These are phyloP conservation scores for Arachnomyces sp. DNA, from an alignment of 2,329 filamentous ascomycete genomes.

Conservation along the genomic window DNA sequence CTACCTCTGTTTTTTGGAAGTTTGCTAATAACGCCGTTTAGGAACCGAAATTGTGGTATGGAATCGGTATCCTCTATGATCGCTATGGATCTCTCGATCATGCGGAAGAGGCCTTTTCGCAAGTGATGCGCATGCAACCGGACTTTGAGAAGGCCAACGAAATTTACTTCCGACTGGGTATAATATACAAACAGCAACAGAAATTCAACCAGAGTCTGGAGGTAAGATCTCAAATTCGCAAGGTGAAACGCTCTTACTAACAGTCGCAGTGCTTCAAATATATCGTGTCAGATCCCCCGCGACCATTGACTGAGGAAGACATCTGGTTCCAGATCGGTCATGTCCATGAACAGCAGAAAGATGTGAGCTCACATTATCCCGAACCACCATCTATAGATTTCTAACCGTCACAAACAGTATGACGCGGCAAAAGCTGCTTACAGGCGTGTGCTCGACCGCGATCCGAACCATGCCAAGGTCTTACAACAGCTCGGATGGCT, in stretches of 20 bases:
- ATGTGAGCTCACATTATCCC: conserved; percentile 55
- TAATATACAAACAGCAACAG: conserved; percentile 98
- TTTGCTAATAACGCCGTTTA: conserved; percentile 25
- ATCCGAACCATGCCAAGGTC: conserved; percentile 95
- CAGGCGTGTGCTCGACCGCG: conserved; percentile 82
- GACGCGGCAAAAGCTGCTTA: conserved; percentile 90
- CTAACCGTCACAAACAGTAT: conserved; percentile 54
- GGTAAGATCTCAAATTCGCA: conserved; percentile 44
- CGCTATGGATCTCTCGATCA: conserved; percentile 93
- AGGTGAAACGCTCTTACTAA: conserved; percentile 7
- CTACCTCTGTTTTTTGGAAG: neutral
- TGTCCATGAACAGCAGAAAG: conserved; percentile 97
- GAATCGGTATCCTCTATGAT: conserved; percentile 95
- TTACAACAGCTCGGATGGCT: conserved; percentile 96
- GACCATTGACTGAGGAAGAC: conserved; percentile 89
- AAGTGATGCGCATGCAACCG: conserved; percentile 98
- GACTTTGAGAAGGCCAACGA: conserved; percentile 98
- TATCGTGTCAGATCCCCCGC: conserved; percentile 86
- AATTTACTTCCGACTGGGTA: conserved; percentile 97
- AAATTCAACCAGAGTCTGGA: conserved; percentile 90
- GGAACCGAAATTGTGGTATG: conserved; percentile 98
- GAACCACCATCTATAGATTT: conserved; percentile 2
- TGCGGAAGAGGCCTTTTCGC: conserved; percentile 94
- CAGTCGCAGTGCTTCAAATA: conserved; percentile 82
- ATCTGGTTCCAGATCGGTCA: conserved; percentile 99